These are phyloP conservation scores for Septoria petroselini DNA, from an alignment of 2,329 filamentous ascomycete genomes.

Conservation along the genomic window DNA sequence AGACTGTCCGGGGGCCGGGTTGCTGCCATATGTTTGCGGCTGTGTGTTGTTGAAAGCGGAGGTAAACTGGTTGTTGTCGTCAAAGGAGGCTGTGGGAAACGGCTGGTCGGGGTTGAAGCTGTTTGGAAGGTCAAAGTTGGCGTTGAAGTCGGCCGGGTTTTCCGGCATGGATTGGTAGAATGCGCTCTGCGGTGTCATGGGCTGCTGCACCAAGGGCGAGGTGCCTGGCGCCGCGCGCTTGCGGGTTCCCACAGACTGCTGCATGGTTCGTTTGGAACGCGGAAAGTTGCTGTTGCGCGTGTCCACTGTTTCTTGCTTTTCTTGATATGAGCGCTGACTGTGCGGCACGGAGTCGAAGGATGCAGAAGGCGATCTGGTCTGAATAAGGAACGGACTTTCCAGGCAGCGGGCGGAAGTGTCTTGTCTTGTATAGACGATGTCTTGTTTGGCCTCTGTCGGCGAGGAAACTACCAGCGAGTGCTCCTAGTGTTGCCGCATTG, in stretches of 20 bases:
- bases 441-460: slow-evolving; percentile 7
- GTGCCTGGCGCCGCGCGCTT: slow-evolving; percentile 74
- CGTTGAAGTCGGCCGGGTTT: slow-evolving; percentile 38
- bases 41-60: slow-evolving; percentile 32
- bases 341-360: no score
- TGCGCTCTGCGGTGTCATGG: slow-evolving; percentile 29
- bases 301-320: neutral
- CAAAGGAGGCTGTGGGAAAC: slow-evolving; percentile 40
- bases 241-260: slow-evolving; percentile 39
- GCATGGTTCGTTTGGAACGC: slow-evolving; percentile 13
- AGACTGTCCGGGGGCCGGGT: slow-evolving; percentile 29
- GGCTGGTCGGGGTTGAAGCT: slow-evolving; percentile 32
- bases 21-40: slow-evolving; percentile 26
- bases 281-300: neutral
- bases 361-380: no score
- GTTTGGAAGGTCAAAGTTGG: slow-evolving; percentile 33
- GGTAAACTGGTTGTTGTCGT: slow-evolving; percentile 37
- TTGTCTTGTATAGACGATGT: slow-evolving; percentile 8
- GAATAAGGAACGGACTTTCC: no score
- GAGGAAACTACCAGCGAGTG: slow-evolving; percentile 9
- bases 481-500: slow-evolving; percentile 3
- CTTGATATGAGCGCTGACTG: neutral
- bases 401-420: slow-evolving; percentile 3
- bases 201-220: slow-evolving; percentile 60
- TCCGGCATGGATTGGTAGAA: slow-evolving; percentile 49